Evolutionary conservation across 2,329 filamentous ascomycete species (phyloP).

Genomic region (Aspergillus viridinutans): DNA sequence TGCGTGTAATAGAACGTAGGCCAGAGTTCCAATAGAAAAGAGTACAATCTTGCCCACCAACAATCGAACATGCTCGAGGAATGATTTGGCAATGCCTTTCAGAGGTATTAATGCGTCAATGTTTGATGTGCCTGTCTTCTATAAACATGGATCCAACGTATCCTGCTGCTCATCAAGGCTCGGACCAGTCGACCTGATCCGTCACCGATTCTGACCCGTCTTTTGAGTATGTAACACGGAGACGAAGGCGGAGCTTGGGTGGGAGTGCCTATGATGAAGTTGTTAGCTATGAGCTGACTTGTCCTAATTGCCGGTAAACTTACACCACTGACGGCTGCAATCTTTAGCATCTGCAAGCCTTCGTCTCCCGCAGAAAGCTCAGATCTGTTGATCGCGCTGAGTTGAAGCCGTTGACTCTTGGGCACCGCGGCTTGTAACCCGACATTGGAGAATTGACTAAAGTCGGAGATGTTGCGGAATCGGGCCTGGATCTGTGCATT

Average conservation of each 20-base stretch:
- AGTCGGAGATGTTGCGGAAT: conserved; percentile 72
- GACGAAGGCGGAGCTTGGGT: conserved; percentile 67
- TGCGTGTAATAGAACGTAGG: not conserved
- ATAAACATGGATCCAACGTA: not conserved
- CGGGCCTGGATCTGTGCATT: conserved; percentile 76
- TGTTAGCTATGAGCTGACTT: conserved; percentile 23
- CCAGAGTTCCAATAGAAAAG: not conserved
- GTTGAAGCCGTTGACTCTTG: conserved; percentile 89
- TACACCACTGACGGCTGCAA: conserved; percentile 82
- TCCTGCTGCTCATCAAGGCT: conserved; percentile 49
- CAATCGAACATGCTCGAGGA: not conserved
- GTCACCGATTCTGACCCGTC: conserved; percentile 66
- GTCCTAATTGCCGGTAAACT: conserved; percentile 43
- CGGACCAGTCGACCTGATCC: conserved; percentile 96
- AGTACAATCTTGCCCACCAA: not conserved
- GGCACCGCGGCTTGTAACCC: conserved; percentile 92
- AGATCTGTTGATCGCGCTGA: conserved; percentile 80
- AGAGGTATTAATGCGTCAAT: not conserved
- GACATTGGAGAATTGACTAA: conserved; percentile 65
- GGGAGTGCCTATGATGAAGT: conserved; percentile 58
- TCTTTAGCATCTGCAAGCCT: conserved; percentile 85
- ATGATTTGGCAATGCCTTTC: not conserved
- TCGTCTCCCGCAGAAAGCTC: conserved; percentile 74
- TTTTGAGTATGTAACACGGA: conserved; percentile 78
- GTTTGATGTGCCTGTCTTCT: not conserved